These are phyloP conservation scores for Botrytis tulipae DNA, from an alignment of 2,329 filamentous ascomycete genomes.

Conservation along the genomic window DNA sequence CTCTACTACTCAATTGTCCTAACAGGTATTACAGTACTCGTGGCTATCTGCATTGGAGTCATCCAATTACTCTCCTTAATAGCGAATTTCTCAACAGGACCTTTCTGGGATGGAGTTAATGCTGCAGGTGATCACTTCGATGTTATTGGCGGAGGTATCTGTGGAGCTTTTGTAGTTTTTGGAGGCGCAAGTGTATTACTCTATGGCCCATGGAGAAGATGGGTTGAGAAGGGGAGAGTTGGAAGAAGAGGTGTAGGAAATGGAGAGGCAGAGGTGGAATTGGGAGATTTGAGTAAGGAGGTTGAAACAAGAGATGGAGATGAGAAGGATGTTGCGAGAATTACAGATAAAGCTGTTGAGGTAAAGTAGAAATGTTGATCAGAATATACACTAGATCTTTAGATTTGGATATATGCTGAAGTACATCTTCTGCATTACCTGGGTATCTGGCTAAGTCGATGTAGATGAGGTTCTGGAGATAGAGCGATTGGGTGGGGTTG, in stretches of 20 bases:
- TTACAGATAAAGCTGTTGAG: not conserved
- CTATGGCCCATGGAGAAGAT: conserved; percentile 76
- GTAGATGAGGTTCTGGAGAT: not conserved
- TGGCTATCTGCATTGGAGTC: conserved; percentile 67
- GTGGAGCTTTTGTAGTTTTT: conserved; percentile 76
- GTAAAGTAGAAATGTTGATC: not conserved
- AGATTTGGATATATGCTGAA: not conserved
- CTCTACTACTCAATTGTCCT: conserved; percentile 73
- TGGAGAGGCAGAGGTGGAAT: not conserved
- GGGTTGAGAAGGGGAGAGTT: conserved; percentile 42
- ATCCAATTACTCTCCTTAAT: conserved; percentile 81
- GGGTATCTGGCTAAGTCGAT: not conserved
- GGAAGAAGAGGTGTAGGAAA: not conserved
- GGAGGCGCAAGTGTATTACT: conserved; percentile 61
- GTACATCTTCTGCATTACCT: not conserved
- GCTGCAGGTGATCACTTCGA: conserved; percentile 78
- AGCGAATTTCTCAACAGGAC: conserved; percentile 69
- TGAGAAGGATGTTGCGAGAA: not conserved
- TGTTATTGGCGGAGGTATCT: conserved; percentile 82
- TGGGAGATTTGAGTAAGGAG: not conserved
- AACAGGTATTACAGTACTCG: conserved; percentile 40
- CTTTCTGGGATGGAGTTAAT: conserved; percentile 89
- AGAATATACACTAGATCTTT: not conserved
- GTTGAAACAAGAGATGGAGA: not conserved
- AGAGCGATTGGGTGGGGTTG: not conserved